These are phyloP conservation scores for Metarhizium brunneum DNA, from an alignment of 2,329 filamentous ascomycete species.

Conservation along the genomic window DNA sequence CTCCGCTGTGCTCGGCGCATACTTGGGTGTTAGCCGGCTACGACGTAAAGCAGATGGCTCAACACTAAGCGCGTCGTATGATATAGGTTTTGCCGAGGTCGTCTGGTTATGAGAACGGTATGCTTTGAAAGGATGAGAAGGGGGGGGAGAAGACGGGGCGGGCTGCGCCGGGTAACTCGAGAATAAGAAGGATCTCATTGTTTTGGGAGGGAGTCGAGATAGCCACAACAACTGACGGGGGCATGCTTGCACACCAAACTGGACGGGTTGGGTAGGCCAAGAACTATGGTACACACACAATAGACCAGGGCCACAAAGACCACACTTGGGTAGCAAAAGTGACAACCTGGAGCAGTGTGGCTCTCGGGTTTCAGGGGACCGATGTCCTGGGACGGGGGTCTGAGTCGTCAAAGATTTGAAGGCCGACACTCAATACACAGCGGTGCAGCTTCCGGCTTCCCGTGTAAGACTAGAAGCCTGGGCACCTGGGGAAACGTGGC, in stretches of 20 bases:
- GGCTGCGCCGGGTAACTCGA: slow-evolving; percentile 5
- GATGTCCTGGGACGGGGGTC: background rate
- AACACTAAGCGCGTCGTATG: background rate
- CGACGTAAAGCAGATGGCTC: background rate
- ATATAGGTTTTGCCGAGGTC: background rate
- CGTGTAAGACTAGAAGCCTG: slow-evolving; percentile 1
- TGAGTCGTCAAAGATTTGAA: background rate
- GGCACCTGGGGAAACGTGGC: background rate
- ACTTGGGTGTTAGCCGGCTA: background rate
- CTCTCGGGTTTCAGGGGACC: slow-evolving; percentile 4
- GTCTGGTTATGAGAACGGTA: background rate
- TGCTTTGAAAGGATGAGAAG: background rate
- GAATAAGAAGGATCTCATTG: slow-evolving; percentile 9
- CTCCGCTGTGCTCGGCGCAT: slow-evolving; percentile 3
- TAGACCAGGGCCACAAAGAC: background rate
- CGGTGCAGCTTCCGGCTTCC: background rate
- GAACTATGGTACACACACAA: background rate
- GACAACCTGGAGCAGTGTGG: background rate
- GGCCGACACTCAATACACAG: background rate
- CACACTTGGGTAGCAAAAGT: background rate
- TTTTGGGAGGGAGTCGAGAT: background rate
- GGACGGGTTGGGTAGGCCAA: background rate
- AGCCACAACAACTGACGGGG: slow-evolving; percentile 1
- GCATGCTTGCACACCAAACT: background rate
- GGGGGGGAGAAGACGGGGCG: slow-evolving; percentile 1